Base-by-base conservation (phyloP, 768 basidiomycete genomes). In the Tylopilus rubrobrunneus region DNA sequence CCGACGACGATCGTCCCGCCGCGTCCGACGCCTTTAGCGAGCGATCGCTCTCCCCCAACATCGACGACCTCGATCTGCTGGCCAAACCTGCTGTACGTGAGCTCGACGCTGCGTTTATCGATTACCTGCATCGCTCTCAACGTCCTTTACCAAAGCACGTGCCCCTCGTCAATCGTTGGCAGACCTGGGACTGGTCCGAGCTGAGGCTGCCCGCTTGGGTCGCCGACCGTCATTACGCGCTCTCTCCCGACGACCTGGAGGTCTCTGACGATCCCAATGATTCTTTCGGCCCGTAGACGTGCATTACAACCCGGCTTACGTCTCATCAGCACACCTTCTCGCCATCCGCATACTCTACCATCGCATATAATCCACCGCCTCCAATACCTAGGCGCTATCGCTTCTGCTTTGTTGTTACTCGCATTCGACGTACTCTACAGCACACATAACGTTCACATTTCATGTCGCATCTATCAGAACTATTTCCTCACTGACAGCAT, bases 101-200 rank as follows among this genome's bases (percentile, higher is more conserved):
- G 44, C 57, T 55, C 27, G 69, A 63, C 53, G 56, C 58, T 52
- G 52, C 45, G 19, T 58, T 64, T 45, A 48, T 65, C 51, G 60
- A 68, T 53, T 62, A 61, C 46, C 56, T 65, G 14, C 49, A 61
- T 23, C 63, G 63, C 27, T 67, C 67, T 56, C 64, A 61, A 56
- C 59, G 52, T 34, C 49, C 53, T 50, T 57, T 49, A 51, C 50
- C 54, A 44, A 69, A 62, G 69, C 62, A 53, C 36, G 59, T 49
- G 21, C 63, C 58, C 45, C 45, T 53, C 53, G 51, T 53, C 42
- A 65, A 70, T 17, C 68, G 58, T 48, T 72, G 70, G 69, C 69
- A 71, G 23, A 64, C 60, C 31, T 71, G 69, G 69, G 55, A 62
- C 23, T 71, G 69, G 69, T 68, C 68, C 39, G 71, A 71, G 48